phyloP scores from a whole-genome alignment of 352 stramenopile genomes.

The Globisporangium sylvaticum region DNA sequence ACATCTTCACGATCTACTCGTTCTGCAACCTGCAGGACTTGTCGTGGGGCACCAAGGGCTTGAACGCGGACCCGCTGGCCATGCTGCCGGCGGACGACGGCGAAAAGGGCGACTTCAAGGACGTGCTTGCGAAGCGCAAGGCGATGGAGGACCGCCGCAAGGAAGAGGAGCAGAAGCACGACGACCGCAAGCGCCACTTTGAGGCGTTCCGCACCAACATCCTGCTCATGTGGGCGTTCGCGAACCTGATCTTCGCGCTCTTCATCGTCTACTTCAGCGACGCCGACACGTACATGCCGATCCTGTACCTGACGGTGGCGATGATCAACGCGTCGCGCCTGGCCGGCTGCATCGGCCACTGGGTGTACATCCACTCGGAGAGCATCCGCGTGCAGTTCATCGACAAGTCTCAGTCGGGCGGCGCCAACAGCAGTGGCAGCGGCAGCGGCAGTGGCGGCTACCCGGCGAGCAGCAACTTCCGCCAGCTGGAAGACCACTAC shows the following conservation, averaged over 20 bases:
- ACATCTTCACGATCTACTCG: conserved; percentile 89
- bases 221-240: conserved; percentile 73
- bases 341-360: conserved; percentile 62
- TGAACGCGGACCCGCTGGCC: conserved; percentile 51
- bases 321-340: conserved; percentile 66
- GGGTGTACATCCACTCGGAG: conserved; percentile 64
- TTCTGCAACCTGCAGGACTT: conserved; percentile 89
- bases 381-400: conserved; percentile 33
- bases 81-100: conserved; percentile 42
- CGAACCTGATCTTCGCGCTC: conserved; percentile 78
- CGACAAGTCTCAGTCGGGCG: conserved; percentile 53
- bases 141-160: conserved; percentile 64
- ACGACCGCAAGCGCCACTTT: conserved; percentile 76
- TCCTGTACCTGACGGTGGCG: conserved; percentile 69
- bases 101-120: conserved; percentile 81
- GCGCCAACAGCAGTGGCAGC: conserved; percentile 52
- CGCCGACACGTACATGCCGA: conserved; percentile 54
- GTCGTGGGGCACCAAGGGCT: conserved; percentile 82
- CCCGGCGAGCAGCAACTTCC: conserved; percentile 28
- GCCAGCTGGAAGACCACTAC: conserved; percentile 74
- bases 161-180: conserved; percentile 44
- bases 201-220: conserved; percentile 84
- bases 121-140: conserved; percentile 74
- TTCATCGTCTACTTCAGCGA: conserved; percentile 65
- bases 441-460: conserved; percentile 44